Evolutionary conservation across 2,329 filamentous ascomycete species (phyloP).

Genomic region (Fusarium virguliforme): DNA sequence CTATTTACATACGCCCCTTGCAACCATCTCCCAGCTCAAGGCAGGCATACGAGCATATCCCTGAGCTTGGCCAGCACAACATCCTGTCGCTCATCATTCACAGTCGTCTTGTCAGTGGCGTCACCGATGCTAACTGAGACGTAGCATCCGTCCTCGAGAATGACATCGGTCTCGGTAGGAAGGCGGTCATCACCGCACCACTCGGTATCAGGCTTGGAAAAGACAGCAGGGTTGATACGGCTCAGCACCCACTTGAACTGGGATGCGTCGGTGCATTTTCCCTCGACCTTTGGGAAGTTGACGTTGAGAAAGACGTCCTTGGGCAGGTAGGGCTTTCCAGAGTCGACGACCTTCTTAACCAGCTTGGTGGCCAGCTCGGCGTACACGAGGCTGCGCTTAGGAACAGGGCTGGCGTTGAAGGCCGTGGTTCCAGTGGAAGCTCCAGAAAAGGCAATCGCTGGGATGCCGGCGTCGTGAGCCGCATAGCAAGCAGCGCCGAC

Average conservation of each 20-base stretch:
- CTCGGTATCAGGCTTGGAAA: slow-evolving; percentile 69
- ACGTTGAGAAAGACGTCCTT: slow-evolving; percentile 76
- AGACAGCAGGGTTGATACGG: slow-evolving; percentile 71
- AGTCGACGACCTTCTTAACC: slow-evolving; percentile 68
- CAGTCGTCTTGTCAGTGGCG: slow-evolving; percentile 73
- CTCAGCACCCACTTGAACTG: slow-evolving; percentile 77
- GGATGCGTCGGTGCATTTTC: slow-evolving; percentile 65
- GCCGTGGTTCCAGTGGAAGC: slow-evolving; percentile 64
- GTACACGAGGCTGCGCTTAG: slow-evolving; percentile 72
- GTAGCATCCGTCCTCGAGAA: slow-evolving; percentile 69
- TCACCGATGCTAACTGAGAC: slow-evolving; percentile 76
- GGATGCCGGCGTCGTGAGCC: slow-evolving; percentile 68
- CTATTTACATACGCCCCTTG: background rate
- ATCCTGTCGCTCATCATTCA: slow-evolving; percentile 52
- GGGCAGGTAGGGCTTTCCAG: slow-evolving; percentile 76
- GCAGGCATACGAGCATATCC: slow-evolving; percentile 53
- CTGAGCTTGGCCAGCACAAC: slow-evolving; percentile 54
- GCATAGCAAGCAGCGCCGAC: slow-evolving; percentile 77
- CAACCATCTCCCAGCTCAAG: background rate
- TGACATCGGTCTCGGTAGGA: slow-evolving; percentile 72
- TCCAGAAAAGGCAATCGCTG: slow-evolving; percentile 79
- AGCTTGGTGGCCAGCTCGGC: slow-evolving; percentile 74
- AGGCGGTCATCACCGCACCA: slow-evolving; percentile 71
- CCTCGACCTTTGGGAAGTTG: slow-evolving; percentile 73
- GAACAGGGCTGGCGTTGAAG: slow-evolving; percentile 69